These are phyloP conservation scores for Ziziphus jujuba DNA, from an alignment of 306 rosid genomes.

Conservation along the genomic window DNA sequence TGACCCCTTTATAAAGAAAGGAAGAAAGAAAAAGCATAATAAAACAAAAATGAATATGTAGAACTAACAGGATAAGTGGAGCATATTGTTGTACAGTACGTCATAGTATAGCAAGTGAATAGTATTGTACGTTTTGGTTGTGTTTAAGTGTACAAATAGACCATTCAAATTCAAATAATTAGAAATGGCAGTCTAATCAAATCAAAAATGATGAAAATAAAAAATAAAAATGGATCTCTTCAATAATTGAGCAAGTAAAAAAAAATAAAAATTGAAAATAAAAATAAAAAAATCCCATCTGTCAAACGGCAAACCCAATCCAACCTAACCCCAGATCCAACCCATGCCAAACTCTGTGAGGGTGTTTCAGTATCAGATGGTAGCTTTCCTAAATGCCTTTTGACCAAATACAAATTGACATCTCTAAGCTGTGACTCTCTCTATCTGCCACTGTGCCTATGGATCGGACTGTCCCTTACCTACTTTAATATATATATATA, in stretches of 20 bases:
- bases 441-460: neutral
- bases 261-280: too few species aligned
- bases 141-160: conserved; percentile 17
- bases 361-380: conserved; percentile 4
- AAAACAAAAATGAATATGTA: too few species aligned
- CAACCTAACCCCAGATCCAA: neutral
- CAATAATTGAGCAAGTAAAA: conserved; percentile 28
- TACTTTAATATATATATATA: neutral
- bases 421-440: conserved; percentile 3
- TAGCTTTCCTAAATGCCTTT: conserved; percentile 3
- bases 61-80: too few species aligned
- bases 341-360: neutral
- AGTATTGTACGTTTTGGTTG: neutral
- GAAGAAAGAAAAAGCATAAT: too few species aligned
- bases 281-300: too few species aligned
- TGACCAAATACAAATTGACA: conserved; percentile 5
- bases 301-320: neutral
- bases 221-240: neutral
- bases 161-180: conserved; percentile 15
- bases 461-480: neutral
- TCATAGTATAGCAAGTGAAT: too few species aligned
- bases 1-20: too few species aligned
- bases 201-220: conserved; percentile 43
- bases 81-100: too few species aligned
- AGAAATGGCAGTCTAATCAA: conserved; percentile 54